phyloP scores from a whole-genome alignment of 2,329 filamentous ascomycete species.

The Apiospora phragmitis region DNA sequence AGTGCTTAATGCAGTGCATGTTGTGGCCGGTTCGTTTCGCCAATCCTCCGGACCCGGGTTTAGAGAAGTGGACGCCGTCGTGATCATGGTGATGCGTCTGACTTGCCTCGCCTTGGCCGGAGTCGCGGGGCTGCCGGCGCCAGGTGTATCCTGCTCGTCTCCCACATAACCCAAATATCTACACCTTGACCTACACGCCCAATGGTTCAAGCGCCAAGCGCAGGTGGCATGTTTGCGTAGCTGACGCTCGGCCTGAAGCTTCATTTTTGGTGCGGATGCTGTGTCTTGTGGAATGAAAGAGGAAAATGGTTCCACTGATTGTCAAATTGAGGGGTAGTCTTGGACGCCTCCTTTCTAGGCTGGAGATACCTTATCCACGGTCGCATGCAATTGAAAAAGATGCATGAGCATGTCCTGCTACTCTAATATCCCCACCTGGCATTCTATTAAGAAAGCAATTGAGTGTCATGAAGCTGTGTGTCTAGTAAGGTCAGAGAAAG shows the following conservation, averaged over 20 bases:
- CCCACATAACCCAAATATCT: slow-evolving; percentile 39
- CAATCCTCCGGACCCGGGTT: not conserved
- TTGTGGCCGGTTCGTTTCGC: not conserved
- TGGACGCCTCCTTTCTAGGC: not conserved
- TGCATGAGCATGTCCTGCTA: not conserved
- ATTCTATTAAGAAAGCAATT: not conserved
- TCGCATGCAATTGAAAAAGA: not conserved
- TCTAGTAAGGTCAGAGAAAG: no score
- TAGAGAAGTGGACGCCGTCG: no score
- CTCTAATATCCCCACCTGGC: not conserved
- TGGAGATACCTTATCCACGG: not conserved
- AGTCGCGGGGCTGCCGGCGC: not conserved
- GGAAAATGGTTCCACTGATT: not conserved
- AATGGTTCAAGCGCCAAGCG: slow-evolving; percentile 22
- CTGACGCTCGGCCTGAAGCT: no score
- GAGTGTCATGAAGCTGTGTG: not conserved
- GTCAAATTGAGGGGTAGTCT: not conserved
- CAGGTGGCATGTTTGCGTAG: slow-evolving; percentile 37
- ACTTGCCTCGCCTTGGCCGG: not conserved
- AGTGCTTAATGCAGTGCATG: not conserved
- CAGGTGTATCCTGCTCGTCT: slow-evolving; percentile 27
- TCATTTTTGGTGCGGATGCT: no score
- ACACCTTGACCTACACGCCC: slow-evolving; percentile 31
- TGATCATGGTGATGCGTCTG: not conserved
- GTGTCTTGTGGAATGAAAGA: slow-evolving; percentile 20